Conservation (phyloP, 495 filamentous ascomycete genomes). For the Hypoxylon fragiforme region DNA sequence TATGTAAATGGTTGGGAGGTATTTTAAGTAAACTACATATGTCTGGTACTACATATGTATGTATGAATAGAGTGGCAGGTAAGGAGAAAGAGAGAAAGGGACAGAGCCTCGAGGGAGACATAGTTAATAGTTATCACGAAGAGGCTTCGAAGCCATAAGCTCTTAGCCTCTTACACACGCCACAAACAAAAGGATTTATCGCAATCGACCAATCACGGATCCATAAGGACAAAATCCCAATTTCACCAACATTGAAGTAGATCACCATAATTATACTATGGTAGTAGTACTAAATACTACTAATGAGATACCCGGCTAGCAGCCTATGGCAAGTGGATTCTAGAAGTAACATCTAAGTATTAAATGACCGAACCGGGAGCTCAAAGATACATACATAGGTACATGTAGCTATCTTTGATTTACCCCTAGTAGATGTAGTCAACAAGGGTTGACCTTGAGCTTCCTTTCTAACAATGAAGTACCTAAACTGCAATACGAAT, state of each 20-base stretch:
- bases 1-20: not conserved
- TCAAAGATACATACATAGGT: no score
- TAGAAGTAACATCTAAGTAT: conserved; percentile 25
- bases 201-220: conserved; percentile 16
- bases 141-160: not conserved
- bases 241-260: conserved; percentile 27
- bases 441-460: conserved; percentile 13
- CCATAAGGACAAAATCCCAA: conserved; percentile 17
- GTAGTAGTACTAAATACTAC: no score
- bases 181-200: conserved; percentile 12
- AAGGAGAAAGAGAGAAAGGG: no score
- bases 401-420: conserved; percentile 7
- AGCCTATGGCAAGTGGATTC: not conserved
- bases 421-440: not conserved
- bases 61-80: no score
- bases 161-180: conserved; percentile 10
- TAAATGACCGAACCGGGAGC: conserved; percentile 6
- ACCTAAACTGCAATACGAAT: no score
- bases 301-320: conserved; percentile 2
- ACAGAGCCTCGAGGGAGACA: not conserved
- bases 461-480: conserved; percentile 9
- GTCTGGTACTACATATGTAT: no score
- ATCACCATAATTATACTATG: conserved; percentile 34
- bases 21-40: no score
- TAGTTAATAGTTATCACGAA: no score